Evolutionary conservation across 1,284 basidiomycete genomes (phyloP), one percentile per base, ranked within the genome.

Genomic region (Irpex sp.): DNA sequence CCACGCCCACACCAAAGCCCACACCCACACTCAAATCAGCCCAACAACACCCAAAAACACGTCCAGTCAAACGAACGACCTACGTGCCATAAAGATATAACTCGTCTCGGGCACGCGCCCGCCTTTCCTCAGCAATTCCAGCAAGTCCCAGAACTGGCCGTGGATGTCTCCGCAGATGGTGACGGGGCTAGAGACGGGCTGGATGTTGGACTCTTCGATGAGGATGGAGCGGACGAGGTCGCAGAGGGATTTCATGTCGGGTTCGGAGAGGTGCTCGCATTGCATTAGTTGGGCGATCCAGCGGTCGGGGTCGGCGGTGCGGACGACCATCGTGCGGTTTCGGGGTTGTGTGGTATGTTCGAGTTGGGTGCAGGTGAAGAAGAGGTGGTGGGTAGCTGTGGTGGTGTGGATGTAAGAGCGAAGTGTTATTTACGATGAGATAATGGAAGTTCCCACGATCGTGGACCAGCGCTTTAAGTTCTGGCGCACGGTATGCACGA

Each of bases 41-140:
- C 39, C 12, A 45, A 14, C 14, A 45, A 45, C 39, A 45, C 39
- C 12, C n/a, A 45, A 45, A 45, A 45, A 12, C 39, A 14, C n/a
- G 12, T 12, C 39, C 39, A 45, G 39, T n/a, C 75, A 33, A 33
- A 33, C 28, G 28, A 33, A 33, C 28, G 28, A 81, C 79, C 73
- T 81, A 88, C 85, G 80, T 83, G 91, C 94, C 96, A 98, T 98
- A 74, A 98, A 98, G 64, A 98, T 93, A 75, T 98, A 98, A 70
- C 92, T 94, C 64, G 94, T 98, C 63, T 88, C 89, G 3, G 93
- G 93, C 0, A 92, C 85, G 68, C 86, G 84, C 5, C 96, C 96
- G 7, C 96, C 96, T 64, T 94, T 91, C 67, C 93, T 78, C 67
- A 98, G 80, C 39, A 98, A 80, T 78, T 98, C 95, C 18, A 96